Evolutionary conservation across 805 yeast genomes (phyloP).

Genomic region (Pichia ethanolica): DNA sequence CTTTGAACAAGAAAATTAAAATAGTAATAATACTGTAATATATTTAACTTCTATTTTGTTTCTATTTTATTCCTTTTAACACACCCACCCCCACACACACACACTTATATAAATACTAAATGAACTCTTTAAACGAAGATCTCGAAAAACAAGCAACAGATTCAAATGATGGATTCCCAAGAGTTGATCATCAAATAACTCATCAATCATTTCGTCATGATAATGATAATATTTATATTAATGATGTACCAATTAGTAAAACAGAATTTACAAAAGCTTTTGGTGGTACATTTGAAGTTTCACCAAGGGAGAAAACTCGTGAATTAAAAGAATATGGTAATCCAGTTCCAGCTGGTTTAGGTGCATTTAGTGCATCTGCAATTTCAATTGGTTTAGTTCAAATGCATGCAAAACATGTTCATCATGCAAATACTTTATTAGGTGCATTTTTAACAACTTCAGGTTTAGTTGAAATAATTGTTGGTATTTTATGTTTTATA

Average conservation of each 20-base stretch:
- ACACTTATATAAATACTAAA: background rate
- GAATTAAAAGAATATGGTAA: conserved; percentile 29
- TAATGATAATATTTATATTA: conserved; percentile 35
- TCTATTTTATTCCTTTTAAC: no score
- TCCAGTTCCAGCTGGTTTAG: conserved; percentile 50
- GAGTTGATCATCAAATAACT: conserved; percentile 6
- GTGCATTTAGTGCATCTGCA: conserved; percentile 40
- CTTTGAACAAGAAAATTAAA: no score
- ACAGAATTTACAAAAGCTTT: conserved; percentile 56
- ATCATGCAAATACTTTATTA: conserved; percentile 35
- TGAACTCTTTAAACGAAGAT: conserved; percentile 20
- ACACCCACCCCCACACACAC: no score
- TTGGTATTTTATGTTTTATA: conserved; percentile 44
- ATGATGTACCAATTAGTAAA: conserved; percentile 37
- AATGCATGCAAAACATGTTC: conserved; percentile 40
- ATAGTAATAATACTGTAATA: no score
- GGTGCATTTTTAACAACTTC: conserved; percentile 43
- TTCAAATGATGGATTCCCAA: conserved; percentile 3
- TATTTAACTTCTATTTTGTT: no score
- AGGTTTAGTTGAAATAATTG: conserved; percentile 42
- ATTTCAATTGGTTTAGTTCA: conserved; percentile 41
- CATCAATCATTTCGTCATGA: conserved; percentile 31
- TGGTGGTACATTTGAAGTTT: conserved; percentile 48
- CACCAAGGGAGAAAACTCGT: conserved; percentile 26
- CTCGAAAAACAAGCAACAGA: conserved; percentile 19